These are phyloP conservation scores for Ophiosphaerella korrae DNA, from an alignment of 2,329 filamentous ascomycete species.

Conservation along the genomic window DNA sequence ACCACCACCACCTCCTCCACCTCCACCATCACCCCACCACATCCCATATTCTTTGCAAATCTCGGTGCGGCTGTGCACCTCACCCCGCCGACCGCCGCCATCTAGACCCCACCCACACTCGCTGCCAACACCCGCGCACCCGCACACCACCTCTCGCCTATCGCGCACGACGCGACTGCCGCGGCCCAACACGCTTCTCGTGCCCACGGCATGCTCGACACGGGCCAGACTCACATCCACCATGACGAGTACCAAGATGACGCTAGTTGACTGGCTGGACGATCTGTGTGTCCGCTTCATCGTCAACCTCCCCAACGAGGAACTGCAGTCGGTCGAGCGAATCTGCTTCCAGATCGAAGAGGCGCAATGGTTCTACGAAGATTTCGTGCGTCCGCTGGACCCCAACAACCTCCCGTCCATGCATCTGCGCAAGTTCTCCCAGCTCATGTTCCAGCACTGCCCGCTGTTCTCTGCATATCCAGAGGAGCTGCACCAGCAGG, in stretches of 20 bases:
- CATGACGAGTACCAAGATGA: slow-evolving; percentile 81
- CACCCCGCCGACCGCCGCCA: slow-evolving; percentile 1
- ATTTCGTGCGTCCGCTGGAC: slow-evolving; percentile 93
- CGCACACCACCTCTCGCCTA: not conserved
- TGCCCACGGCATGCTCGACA: slow-evolving; percentile 63
- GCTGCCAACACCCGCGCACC: not conserved
- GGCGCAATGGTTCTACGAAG: slow-evolving; percentile 99
- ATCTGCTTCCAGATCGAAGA: slow-evolving; percentile 99
- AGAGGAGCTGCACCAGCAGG: slow-evolving; percentile 75
- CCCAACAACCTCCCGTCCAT: slow-evolving; percentile 80
- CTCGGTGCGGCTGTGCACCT: slow-evolving; percentile 38
- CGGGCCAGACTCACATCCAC: slow-evolving; percentile 50
- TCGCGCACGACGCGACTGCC: slow-evolving; percentile 5
- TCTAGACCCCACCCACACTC: slow-evolving; percentile 12
- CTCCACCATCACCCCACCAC: not conserved
- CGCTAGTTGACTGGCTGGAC: slow-evolving; percentile 94
- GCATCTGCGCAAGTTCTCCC: slow-evolving; percentile 81
- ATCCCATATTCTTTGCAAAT: slow-evolving; percentile 23
- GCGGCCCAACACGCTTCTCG: slow-evolving; percentile 12
- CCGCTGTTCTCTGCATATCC: slow-evolving; percentile 84
- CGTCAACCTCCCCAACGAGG: slow-evolving; percentile 91
- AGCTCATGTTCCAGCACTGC: slow-evolving; percentile 92
- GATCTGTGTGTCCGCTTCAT: slow-evolving; percentile 98
- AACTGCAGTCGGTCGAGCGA: slow-evolving; percentile 85
- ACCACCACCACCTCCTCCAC: slow-evolving; percentile 3